Percentiles rank a stretch among this genome's conserved stretches.
Conservation (phyloP, 2,329 filamentous ascomycete genomes). For the Zasmidium cellare region DNA sequence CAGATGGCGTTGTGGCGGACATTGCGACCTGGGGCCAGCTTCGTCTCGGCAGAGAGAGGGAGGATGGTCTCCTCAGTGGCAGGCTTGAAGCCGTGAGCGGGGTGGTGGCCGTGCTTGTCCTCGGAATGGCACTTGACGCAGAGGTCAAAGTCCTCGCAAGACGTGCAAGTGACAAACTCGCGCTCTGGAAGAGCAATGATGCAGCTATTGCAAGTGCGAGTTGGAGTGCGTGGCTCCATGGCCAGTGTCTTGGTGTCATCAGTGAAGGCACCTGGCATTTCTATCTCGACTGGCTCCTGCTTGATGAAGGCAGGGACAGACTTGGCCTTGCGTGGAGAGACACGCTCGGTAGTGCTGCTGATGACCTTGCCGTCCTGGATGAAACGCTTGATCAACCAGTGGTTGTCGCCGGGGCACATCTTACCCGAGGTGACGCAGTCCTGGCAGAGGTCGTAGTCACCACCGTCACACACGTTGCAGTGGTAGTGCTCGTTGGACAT, state of each 20-base stretch:
- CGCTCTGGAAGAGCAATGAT: slow-evolving; percentile 66
- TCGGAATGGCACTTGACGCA: slow-evolving; percentile 78
- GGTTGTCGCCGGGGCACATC: slow-evolving; percentile 73
- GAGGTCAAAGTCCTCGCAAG: slow-evolving; percentile 88
- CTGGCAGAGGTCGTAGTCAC: slow-evolving; percentile 91
- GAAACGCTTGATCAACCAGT: slow-evolving; percentile 93
- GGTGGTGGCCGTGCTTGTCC: slow-evolving; percentile 85
- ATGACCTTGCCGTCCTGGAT: slow-evolving; percentile 76
- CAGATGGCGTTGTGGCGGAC: slow-evolving; percentile 84
- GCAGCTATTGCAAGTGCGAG: slow-evolving; percentile 73
- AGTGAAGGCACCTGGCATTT: slow-evolving; percentile 46
- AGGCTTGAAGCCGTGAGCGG: slow-evolving; percentile 75
- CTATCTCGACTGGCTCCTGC: slow-evolving; percentile 34
- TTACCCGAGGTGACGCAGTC: slow-evolving; percentile 73
- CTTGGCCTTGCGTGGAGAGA: slow-evolving; percentile 47
- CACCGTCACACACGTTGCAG: slow-evolving; percentile 88
- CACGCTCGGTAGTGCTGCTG: slow-evolving; percentile 80
- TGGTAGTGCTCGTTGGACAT: slow-evolving; percentile 88
- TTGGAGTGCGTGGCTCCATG: slow-evolving; percentile 36
- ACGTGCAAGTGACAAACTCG: slow-evolving; percentile 80
- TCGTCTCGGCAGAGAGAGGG: slow-evolving; percentile 61
- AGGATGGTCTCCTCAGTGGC: slow-evolving; percentile 65
- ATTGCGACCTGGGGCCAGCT: slow-evolving; percentile 78
- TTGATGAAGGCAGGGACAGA: slow-evolving; percentile 23
- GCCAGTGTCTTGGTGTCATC: slow-evolving; percentile 45